These are phyloP conservation scores for Aspergillus awamori DNA, from an alignment of 2,329 filamentous ascomycete species.

Conservation along the genomic window DNA sequence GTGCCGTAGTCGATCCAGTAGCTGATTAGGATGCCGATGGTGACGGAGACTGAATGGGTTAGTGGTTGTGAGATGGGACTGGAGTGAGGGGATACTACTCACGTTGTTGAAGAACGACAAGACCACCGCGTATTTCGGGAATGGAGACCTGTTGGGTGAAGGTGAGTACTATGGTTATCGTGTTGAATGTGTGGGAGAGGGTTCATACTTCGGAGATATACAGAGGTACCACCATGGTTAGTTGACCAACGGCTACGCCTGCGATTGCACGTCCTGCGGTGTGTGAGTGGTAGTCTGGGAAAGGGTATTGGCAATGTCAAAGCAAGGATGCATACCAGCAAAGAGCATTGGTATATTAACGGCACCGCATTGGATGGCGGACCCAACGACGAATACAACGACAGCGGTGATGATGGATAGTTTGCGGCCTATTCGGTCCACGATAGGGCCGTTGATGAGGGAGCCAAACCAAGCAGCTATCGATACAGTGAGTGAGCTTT, in stretches of 20 bases:
- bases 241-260: conserved; percentile 47
- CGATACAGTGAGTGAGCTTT: conserved; percentile 8
- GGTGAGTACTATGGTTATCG: not conserved
- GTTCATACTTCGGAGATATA: conserved; percentile 54
- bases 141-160: conserved; percentile 44
- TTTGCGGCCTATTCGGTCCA: conserved; percentile 56
- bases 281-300: not conserved
- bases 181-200: not conserved
- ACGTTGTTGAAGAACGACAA: conserved; percentile 45
- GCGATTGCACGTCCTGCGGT: conserved; percentile 46
- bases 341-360: conserved; percentile 47
- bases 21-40: conserved; percentile 41
- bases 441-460: conserved; percentile 51
- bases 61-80: not conserved
- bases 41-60: conserved; percentile 46
- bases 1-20: conserved; percentile 50
- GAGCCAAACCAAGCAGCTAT: conserved; percentile 55
- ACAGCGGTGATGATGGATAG: conserved; percentile 56
- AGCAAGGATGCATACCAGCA: conserved; percentile 40
- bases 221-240: conserved; percentile 54
- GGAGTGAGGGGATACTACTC: conserved; percentile 15
- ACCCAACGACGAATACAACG: conserved; percentile 56
- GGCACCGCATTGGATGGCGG: conserved; percentile 50
- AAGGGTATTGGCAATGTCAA: not conserved
- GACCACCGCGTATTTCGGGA: conserved; percentile 41